These are phyloP conservation scores for Raphanus sativus DNA, from an alignment of 345 rosid genomes.

Conservation along the genomic window DNA sequence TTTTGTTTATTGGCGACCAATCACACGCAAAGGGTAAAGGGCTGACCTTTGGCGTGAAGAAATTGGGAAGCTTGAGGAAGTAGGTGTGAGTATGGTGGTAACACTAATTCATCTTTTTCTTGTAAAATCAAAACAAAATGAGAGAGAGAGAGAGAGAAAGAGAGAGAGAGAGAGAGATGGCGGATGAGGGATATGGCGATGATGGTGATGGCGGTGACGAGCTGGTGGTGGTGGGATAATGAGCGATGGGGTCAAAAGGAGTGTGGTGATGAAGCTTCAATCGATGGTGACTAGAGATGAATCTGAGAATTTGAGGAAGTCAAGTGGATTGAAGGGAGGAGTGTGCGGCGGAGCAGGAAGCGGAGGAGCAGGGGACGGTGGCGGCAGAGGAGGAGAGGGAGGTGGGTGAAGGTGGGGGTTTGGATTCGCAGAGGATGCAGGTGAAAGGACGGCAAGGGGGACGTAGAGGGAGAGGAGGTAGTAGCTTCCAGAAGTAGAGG, in stretches of 20 bases:
- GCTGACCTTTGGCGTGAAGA: no score
- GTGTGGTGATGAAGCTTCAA: not conserved
- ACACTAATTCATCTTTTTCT: not conserved
- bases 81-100: not conserved
- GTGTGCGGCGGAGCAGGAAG: constrained; percentile 83
- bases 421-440: constrained; percentile 85
- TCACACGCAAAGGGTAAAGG: no score
- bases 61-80: no score
- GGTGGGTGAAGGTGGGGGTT: constrained; percentile 43
- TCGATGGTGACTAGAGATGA: not conserved
- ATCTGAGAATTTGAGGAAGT: not conserved
- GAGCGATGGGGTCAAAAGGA: not conserved
- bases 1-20: no score
- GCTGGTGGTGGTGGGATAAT: not conserved
- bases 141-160: not conserved
- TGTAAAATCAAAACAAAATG: not conserved
- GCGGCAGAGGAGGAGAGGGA: constrained; percentile 53
- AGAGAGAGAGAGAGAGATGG: not conserved
- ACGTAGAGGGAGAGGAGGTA: constrained; percentile 78
- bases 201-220: not conserved
- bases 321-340: constrained; percentile 38
- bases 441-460: constrained; percentile 83
- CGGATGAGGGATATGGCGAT: not conserved
- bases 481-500: constrained; percentile 91
- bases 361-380: constrained; percentile 57